Percentiles rank a stretch among this genome's conserved stretches.
Evolutionary conservation across 2,329 filamentous ascomycete species (phyloP).

Genomic region (Aspergillus alliaceus): DNA sequence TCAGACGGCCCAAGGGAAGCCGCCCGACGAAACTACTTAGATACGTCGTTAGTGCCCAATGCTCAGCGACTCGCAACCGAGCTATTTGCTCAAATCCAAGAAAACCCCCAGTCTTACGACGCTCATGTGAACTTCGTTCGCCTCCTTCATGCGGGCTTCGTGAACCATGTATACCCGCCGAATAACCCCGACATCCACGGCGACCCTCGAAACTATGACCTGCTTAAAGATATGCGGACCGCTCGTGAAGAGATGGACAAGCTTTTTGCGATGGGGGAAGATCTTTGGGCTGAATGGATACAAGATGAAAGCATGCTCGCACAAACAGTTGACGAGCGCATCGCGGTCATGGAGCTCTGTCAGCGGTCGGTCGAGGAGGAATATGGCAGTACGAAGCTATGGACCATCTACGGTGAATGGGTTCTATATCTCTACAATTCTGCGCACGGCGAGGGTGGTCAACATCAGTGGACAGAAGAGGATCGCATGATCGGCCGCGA

Average conservation of each 20-base stretch:
- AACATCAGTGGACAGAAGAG: slow-evolving; percentile 52
- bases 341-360: slow-evolving; percentile 60
- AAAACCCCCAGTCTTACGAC: slow-evolving; percentile 49
- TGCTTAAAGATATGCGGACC: slow-evolving; percentile 47
- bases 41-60: slow-evolving; percentile 42
- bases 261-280: slow-evolving; percentile 63
- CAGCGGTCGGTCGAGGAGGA: slow-evolving; percentile 62
- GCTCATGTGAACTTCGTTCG: slow-evolving; percentile 49
- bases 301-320: slow-evolving; percentile 62
- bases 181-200: slow-evolving; percentile 46
- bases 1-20: slow-evolving; percentile 43
- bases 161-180: slow-evolving; percentile 48
- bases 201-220: slow-evolving; percentile 46
- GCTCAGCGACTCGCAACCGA: slow-evolving; percentile 43
- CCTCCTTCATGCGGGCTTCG: slow-evolving; percentile 48
- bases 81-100: slow-evolving; percentile 43
- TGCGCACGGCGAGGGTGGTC: slow-evolving; percentile 43
- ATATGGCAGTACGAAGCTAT: slow-evolving; percentile 60
- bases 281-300: slow-evolving; percentile 64
- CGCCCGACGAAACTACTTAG: slow-evolving; percentile 41
- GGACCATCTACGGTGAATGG: slow-evolving; percentile 64
- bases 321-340: slow-evolving; percentile 55
- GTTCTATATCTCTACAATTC: slow-evolving; percentile 57
- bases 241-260: slow-evolving; percentile 60
- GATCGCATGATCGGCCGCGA: slow-evolving; percentile 59